A percentile compares a stretch with the other conserved stretches of the same genome.
Evolutionary conservation across 2,329 filamentous ascomycete species (phyloP).

Genomic region (Fusarium napiforme): DNA sequence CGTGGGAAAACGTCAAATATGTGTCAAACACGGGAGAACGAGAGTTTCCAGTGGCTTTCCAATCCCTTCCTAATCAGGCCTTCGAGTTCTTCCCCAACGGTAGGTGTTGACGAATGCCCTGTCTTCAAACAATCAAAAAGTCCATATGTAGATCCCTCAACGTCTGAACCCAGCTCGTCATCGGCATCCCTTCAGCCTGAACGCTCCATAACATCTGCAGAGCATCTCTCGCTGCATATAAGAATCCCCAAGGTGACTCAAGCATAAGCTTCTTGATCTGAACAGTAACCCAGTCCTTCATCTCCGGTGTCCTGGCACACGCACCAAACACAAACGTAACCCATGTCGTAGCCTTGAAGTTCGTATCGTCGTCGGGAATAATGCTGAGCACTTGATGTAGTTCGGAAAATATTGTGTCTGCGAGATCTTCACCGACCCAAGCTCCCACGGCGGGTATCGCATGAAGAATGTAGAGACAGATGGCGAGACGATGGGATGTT

Average conservation of each 20-base stretch:
- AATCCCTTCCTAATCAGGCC: neutral
- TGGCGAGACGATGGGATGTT: slow-evolving; percentile 56
- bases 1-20: neutral
- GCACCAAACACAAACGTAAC: slow-evolving; percentile 67
- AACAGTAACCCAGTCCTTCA: slow-evolving; percentile 61
- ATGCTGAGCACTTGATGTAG: slow-evolving; percentile 59
- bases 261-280: slow-evolving; percentile 55
- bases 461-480: slow-evolving; percentile 59
- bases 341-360: slow-evolving; percentile 68
- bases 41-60: too few species aligned
- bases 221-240: slow-evolving; percentile 59
- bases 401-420: slow-evolving; percentile 54
- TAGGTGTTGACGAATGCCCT: slow-evolving; percentile 33
- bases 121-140: slow-evolving; percentile 52
- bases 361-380: slow-evolving; percentile 60
- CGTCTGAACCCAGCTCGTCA: slow-evolving; percentile 57
- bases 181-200: slow-evolving; percentile 47
- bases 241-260: slow-evolving; percentile 60
- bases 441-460: slow-evolving; percentile 47
- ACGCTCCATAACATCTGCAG: slow-evolving; percentile 57
- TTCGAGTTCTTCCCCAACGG: neutral
- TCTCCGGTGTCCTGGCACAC: slow-evolving; percentile 55
- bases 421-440: slow-evolving; percentile 43
- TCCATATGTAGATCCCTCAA: slow-evolving; percentile 55
- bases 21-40: too few species aligned